These are phyloP conservation scores for Cudoniella acicularis DNA, from an alignment of 495 filamentous ascomycete species.

Conservation along the genomic window DNA sequence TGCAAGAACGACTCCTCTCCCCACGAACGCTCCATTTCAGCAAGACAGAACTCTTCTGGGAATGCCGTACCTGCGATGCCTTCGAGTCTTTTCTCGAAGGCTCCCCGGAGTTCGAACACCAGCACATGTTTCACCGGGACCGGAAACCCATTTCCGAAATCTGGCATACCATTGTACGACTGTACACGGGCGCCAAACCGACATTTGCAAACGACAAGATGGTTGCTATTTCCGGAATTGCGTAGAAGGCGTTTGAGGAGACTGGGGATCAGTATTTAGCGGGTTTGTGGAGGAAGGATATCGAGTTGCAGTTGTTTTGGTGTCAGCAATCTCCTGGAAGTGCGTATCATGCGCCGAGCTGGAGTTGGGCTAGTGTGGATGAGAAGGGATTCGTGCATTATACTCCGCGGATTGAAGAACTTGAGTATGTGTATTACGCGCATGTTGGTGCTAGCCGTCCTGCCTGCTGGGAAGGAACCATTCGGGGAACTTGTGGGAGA, in stretches of 20 bases:
- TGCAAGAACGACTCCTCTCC: constrained; percentile 2
- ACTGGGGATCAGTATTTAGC: not conserved
- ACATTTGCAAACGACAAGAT: not conserved
- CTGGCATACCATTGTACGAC: not conserved
- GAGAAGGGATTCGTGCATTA: not conserved
- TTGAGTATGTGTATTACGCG: not conserved
- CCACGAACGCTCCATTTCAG: constrained; percentile 3
- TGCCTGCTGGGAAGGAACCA: not conserved
- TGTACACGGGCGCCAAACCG: not conserved
- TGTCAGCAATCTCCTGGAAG: not conserved
- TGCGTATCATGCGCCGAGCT: not conserved
- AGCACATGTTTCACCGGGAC: not conserved
- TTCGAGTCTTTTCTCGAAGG: constrained; percentile 4
- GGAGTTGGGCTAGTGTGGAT: not conserved
- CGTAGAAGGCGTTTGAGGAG: not conserved
- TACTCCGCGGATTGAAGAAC: not conserved
- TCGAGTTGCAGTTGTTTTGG: not conserved
- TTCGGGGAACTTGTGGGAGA: not conserved
- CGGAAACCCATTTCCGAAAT: not conserved
- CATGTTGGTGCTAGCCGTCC: not conserved
- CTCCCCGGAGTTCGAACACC: not conserved
- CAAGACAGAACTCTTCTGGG: not conserved
- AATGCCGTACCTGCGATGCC: not conserved
- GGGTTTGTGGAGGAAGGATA: constrained; percentile 3
- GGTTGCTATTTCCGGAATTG: not conserved